Percentiles rank a stretch among this genome's conserved stretches.
These are phyloP conservation scores for Xylaria sp. DNA, from an alignment of 2,329 filamentous ascomycete genomes.

Conservation along the genomic window DNA sequence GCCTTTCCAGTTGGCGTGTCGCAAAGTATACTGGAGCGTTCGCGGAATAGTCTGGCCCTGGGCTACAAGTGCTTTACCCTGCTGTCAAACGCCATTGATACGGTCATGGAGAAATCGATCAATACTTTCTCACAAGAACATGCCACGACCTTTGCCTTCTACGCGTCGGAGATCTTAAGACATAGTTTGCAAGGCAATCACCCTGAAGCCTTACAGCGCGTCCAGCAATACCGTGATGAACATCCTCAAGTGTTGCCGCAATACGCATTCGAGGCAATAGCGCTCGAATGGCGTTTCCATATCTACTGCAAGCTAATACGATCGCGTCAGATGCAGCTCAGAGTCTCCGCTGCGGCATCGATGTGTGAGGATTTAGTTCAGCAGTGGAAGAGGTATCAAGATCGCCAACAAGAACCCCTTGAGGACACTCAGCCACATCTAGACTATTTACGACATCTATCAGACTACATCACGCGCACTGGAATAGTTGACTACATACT, in stretches of 20 bases:
- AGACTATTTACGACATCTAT: constrained; percentile 71
- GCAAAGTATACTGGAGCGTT: constrained; percentile 43
- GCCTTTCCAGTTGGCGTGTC: constrained; percentile 34
- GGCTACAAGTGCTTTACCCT: constrained; percentile 58
- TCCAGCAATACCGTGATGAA: constrained; percentile 49
- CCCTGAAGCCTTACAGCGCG: constrained; percentile 50
- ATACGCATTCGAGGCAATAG: constrained; percentile 62
- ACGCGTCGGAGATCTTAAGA: constrained; percentile 59
- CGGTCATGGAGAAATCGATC: constrained; percentile 66
- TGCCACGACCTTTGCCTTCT: constrained; percentile 53
- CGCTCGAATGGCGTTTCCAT: constrained; percentile 75
- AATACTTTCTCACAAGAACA: constrained; percentile 62
- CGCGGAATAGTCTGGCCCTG: constrained; percentile 52
- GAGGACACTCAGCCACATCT: constrained; percentile 46
- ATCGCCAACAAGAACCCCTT: constrained; percentile 54
- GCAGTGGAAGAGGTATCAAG: constrained; percentile 71
- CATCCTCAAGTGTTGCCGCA: constrained; percentile 54
- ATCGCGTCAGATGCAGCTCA: constrained; percentile 90
- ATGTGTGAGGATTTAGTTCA: constrained; percentile 78
- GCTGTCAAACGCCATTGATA: constrained; percentile 56
- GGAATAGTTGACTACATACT: constrained; percentile 87
- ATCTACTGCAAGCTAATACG: constrained; percentile 77
- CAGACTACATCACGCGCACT: constrained; percentile 74
- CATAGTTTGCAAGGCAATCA: constrained; percentile 54
- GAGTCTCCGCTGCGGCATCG: constrained; percentile 79